Base-by-base conservation (phyloP, 164 flowering plant genomes). In the Vitis amurensis region DNA sequence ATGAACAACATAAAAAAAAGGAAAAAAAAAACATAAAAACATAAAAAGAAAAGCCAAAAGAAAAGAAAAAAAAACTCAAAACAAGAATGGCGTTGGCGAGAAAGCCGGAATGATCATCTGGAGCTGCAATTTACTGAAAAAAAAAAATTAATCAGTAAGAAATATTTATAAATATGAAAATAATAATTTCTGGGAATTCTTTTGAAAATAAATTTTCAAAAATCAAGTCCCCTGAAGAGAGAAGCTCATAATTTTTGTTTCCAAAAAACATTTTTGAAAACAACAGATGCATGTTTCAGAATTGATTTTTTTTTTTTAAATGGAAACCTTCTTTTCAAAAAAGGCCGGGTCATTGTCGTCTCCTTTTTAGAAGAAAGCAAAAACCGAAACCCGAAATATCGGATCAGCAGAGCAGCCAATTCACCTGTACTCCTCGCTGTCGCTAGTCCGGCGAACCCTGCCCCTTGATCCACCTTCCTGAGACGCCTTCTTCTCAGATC, bases 51-150 rank as follows among this genome's bases (percentile, higher is more conserved):
- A 55, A 37, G 44, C 44, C 8, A 55, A 13, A n/a, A 56, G 0
- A 2, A 16, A 5, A 23, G 0, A 10, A 23, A 19, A 57, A n/a
- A 23, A 57, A 57, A 17, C 27, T 57, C 59, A 57, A 17, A 57
- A 57, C 59, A 57, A n/a, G 59, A 57, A 57, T 11, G 59, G 59
- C 59, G 59, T 19, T 23, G 59, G 59, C 29, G 59, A 57, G 59
- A 57, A 57, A 5, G 29, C 11, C 16, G 59, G 59, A 11, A 57
- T 16, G 11, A 57, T 23, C 23, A 57, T 57, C 27, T 19, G 59
- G 11, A 57, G 9, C 59, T 19, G 59, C 16, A 23, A 8, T 19
- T 57, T 57, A 9, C 59, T 57, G 59, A 17, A 57, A 57, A 16
- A 53, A 9, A 31, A 31, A 37, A 37, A 37, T 2, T 37, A 37